phyloP scores from a whole-genome alignment of 345 rosid species.

The Moricandia moricandioides region DNA sequence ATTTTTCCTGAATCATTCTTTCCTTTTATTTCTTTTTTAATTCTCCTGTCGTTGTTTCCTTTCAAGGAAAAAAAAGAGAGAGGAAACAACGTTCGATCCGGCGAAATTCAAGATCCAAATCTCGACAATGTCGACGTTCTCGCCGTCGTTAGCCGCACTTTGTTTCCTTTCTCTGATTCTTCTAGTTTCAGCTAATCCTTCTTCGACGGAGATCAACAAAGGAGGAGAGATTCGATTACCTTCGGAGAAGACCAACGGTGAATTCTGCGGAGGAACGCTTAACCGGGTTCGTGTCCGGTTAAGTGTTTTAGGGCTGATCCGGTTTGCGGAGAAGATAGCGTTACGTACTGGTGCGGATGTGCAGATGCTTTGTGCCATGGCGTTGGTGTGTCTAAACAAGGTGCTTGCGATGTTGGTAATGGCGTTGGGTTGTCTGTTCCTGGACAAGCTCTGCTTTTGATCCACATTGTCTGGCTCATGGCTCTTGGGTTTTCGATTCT shows the following conservation, averaged over 20 bases:
- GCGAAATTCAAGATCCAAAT: background rate
- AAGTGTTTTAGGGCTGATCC: conserved; percentile 85
- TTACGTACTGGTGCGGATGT: conserved; percentile 98
- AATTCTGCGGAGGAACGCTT: conserved; percentile 27
- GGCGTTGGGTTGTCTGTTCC: conserved; percentile 73
- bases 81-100: conserved; percentile 28
- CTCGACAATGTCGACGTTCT: conserved; percentile 34
- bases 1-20: conserved; percentile 9
- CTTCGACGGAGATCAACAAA: no score
- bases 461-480: conserved; percentile 89
- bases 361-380: conserved; percentile 73
- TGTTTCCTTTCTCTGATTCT: background rate
- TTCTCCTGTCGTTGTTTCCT: conserved; percentile 23
- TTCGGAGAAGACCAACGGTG: conserved; percentile 38
- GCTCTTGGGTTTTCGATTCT: conserved; percentile 78
- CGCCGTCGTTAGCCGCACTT: conserved; percentile 21
- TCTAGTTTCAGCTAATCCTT: conserved; percentile 1
- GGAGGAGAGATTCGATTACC: conserved; percentile 13
- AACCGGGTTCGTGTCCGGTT: conserved; percentile 64
- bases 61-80: conserved; percentile 10
- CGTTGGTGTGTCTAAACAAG: conserved; percentile 56
- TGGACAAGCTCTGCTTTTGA: conserved; percentile 83
- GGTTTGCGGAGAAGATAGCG: conserved; percentile 80
- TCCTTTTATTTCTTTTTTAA: background rate
- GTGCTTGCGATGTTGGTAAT: conserved; percentile 74